A percentile compares a stretch with the other conserved stretches of the same genome.
phyloP scores from a whole-genome alignment of 495 filamentous ascomycete species.

The Aspergillus wentii region DNA sequence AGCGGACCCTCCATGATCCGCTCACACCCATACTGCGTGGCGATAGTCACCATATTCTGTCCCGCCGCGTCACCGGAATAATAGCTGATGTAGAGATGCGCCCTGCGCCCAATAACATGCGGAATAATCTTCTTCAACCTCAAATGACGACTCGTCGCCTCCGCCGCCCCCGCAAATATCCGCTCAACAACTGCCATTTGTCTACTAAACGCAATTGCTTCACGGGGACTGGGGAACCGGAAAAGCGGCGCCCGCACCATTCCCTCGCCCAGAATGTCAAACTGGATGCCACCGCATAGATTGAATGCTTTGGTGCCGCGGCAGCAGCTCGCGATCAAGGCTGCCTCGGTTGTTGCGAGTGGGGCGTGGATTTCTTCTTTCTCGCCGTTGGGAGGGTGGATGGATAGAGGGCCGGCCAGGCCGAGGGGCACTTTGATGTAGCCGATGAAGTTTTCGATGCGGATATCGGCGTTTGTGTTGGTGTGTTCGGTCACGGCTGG shows the following conservation, averaged over 20 bases:
- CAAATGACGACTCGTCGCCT: constrained; percentile 9
- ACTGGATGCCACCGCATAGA: constrained; percentile 4
- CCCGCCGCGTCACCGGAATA: constrained; percentile 10
- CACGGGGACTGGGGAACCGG: constrained; percentile 1
- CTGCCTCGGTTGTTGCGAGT: constrained; percentile 10
- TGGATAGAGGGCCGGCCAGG: constrained; percentile 8
- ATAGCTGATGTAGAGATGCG: constrained; percentile 9
- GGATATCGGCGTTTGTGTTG: background rate
- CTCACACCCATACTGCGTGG: constrained; percentile 9
- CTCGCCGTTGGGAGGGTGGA: constrained; percentile 1
- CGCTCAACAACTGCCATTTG: background rate
- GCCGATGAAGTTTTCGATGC: constrained; percentile 15
- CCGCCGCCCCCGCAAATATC: constrained; percentile 3
- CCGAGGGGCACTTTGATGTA: constrained; percentile 9
- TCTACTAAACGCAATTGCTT: constrained; percentile 4
- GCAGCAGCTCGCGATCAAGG: constrained; percentile 12
- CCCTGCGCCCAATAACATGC: constrained; percentile 7
- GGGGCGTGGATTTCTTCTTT: constrained; percentile 5
- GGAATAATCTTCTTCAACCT: background rate
- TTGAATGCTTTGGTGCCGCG: constrained; percentile 10
- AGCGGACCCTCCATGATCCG: background rate
- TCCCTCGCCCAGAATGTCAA: constrained; percentile 2
- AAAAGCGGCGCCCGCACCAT: constrained; percentile 11
- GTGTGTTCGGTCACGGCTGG: too few relatives aligned
- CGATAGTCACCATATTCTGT: constrained; percentile 14